Conservation (phyloP, 768 basidiomycete genomes). For the Kwoniella dejecticola region DNA sequence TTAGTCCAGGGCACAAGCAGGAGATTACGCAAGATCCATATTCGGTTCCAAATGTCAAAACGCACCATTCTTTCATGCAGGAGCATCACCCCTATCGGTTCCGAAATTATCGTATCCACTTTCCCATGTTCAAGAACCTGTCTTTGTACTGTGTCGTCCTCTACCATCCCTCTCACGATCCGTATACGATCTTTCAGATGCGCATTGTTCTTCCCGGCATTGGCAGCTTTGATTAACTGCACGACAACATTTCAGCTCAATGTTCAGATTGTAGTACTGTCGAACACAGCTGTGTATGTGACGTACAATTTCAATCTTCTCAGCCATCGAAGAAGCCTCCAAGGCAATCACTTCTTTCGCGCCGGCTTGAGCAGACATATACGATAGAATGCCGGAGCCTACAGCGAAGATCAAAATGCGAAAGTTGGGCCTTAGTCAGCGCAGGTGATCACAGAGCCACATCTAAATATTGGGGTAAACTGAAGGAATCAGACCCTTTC, state of each 20-base stretch:
- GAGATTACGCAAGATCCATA: background rate
- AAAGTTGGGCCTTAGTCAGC: too few species aligned
- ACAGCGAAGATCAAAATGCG: background rate
- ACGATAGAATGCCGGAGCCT: conserved; percentile 54
- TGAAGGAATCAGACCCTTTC: too few species aligned
- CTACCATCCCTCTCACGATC: conserved; percentile 52
- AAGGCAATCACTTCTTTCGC: conserved; percentile 51
- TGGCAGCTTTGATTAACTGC: conserved; percentile 48
- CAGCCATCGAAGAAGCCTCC: conserved; percentile 54
- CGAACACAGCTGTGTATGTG: background rate
- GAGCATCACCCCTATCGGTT: conserved; percentile 55
- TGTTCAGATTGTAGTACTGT: too few species aligned
- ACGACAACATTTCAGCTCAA: background rate
- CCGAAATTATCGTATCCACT: conserved; percentile 55
- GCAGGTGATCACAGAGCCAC: too few species aligned
- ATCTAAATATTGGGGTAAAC: too few species aligned
- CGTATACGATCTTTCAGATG: conserved; percentile 46
- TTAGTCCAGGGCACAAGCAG: background rate
- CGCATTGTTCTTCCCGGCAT: conserved; percentile 36
- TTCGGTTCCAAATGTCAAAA: background rate
- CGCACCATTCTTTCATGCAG: conserved; percentile 55
- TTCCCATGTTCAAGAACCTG: conserved; percentile 42
- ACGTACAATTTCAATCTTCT: conserved; percentile 50
- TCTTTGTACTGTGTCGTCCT: conserved; percentile 39
- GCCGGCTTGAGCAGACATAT: conserved; percentile 54